phyloP scores from a whole-genome alignment of 768 basidiomycete species.

The Mycena venus region DNA sequence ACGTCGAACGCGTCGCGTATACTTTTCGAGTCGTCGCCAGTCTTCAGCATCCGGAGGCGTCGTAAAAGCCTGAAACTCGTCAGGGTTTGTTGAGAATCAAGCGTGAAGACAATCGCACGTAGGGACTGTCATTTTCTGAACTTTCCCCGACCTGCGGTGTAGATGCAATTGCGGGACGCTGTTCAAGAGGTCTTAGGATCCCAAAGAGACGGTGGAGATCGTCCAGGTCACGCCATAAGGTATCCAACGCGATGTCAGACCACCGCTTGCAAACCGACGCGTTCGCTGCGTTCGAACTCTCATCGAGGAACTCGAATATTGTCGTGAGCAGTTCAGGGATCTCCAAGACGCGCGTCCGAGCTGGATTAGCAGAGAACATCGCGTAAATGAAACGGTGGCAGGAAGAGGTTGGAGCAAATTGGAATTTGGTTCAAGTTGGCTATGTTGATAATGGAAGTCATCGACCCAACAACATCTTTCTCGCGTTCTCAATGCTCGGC shows the following conservation, averaged over 20 bases:
- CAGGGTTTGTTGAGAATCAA: not conserved
- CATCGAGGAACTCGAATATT: constrained; percentile 64
- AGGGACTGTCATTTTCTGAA: constrained; percentile 40
- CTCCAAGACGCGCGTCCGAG: constrained; percentile 52
- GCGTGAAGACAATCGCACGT: constrained; percentile 32
- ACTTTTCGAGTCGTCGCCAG: constrained; percentile 70
- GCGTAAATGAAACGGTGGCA: not conserved
- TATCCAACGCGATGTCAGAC: constrained; percentile 69
- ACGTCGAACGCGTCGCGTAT: constrained; percentile 62
- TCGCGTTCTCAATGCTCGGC: constrained; percentile 20
- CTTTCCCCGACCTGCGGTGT: too few relatives aligned
- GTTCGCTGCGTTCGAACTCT: constrained; percentile 54
- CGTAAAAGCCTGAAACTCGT: constrained; percentile 53
- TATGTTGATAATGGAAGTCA: not conserved
- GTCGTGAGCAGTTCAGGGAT: constrained; percentile 74
- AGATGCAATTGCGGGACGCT: too few relatives aligned
- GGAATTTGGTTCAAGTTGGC: not conserved
- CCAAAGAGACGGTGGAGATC: constrained; percentile 60
- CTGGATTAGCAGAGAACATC: not conserved
- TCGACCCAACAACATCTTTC: not conserved
- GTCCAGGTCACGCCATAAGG: constrained; percentile 69
- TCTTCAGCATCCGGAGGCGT: constrained; percentile 58
- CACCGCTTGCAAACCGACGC: constrained; percentile 71
- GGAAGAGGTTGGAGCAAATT: not conserved
- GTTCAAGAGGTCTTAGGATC: constrained; percentile 61